Base-by-base conservation (phyloP, 2,329 filamentous ascomycete genomes). In the Epichloe aotearoae region DNA sequence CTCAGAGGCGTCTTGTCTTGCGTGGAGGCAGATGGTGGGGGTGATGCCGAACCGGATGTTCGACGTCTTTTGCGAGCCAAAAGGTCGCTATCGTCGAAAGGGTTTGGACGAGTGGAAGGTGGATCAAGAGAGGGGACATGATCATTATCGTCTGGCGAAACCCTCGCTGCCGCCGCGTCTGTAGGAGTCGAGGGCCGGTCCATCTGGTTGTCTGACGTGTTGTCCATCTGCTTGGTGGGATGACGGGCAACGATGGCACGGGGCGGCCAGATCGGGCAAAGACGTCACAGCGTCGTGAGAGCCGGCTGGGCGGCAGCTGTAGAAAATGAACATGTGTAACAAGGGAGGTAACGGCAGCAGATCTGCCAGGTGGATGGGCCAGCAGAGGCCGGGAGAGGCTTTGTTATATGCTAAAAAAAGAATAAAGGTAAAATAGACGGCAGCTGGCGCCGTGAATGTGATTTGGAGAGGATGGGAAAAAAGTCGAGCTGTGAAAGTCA, bases 1-100 rank as follows among this genome's bases (percentile, higher is more conserved):
- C 33, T 30, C 5, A 33, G 19, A 39, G 34, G 19, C 33, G 46
- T n/a, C n/a, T 19, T 23, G 37, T 42, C 30, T 14, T 37, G 14
- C 20, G 44, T 12, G 33, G 42, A 45, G n/a, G 72, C 65, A 19
- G 79, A 80, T 53, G 67, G 67, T 59, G 74, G 76, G 53, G 74
- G 71, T 26, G 79, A 82, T 52, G 69, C 72, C 51, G 74, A 74
- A 48, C 73, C 66, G 14, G 79, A 82, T 33, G 79, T 80, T 57
- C 80, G 75, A 55, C 77, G 79, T 49, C 80, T 77, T 64, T 84
- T 84, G 56, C 80, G 72, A 51, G 79, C 72, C 41, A 73, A 70
- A 45, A 66, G 61, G 56, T 79, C 75, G 61, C 66, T 69, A 65
- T 82, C 78, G 67, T 81, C 73, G 63, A 83, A 83, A 40, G 80